Evolutionary conservation across 1,284 basidiomycete genomes (phyloP), one percentile per base, ranked within the genome.

Genomic region (Fomitopsis schrenkii): DNA sequence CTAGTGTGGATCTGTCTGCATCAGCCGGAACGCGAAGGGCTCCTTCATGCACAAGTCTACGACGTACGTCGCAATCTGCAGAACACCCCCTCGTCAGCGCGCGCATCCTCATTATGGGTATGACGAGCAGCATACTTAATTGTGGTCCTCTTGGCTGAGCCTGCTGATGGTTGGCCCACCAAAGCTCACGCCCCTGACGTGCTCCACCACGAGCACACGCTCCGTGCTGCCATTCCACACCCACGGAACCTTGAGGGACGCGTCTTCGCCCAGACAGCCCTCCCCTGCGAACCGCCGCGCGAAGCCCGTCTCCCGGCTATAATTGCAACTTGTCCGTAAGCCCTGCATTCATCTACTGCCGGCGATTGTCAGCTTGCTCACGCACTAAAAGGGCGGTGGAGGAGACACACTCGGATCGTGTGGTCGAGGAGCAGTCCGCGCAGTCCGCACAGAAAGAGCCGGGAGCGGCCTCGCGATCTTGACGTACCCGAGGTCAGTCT

Each of bases 1-100:
- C 93, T 94, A 98, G 72, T 99, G 99, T 1, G 97, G 97, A 74
- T 99, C 97, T 0, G 97, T 99, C 75, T 99, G 97, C 97, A 99
- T 98, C 53, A 92, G 79, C 30, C 93, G 81, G 78, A 96, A 97
- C 61, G 88, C 81, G 76, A 98, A 97, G 14, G 98, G 84, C 73
- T 99, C 97, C 61, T 84, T 86, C 44, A 99, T 79, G 70, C 95
- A 97, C 3, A 99, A 83, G 57, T 94, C 89, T 56, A 98, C 81
- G 58, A 98, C 85, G 57, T 87, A 82, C 2, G 83, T 78, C 2
- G 95, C 94, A 69, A 99, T 97, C 93, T 97, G 70, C 38, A 33
- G 19, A 26, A 30, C 26, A 3, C 33, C 17, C 52, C 9, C 38
- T 48, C 33, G 46, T 55, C 40, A 61, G 55, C 46, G 26, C 48